A percentile compares a stretch with the other conserved stretches of the same genome.
Evolutionary conservation across 2,329 filamentous ascomycete genomes (phyloP).

Genomic region (Xylariaceae sp.): DNA sequence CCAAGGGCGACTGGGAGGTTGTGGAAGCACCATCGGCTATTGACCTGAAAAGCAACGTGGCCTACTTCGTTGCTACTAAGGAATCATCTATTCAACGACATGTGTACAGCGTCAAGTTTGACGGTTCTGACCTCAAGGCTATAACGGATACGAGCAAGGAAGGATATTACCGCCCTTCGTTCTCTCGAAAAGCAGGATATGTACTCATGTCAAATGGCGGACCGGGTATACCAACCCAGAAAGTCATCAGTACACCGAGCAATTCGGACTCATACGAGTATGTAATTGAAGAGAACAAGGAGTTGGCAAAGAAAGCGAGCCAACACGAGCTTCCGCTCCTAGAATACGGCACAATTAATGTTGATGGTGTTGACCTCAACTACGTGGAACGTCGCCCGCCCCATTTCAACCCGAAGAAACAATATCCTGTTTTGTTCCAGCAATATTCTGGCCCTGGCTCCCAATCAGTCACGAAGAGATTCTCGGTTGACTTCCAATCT

Average conservation of each 20-base stretch:
- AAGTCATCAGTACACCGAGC: constrained; percentile 79
- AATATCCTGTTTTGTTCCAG: constrained; percentile 92
- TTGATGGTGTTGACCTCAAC: constrained; percentile 71
- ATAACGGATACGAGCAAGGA: constrained; percentile 72
- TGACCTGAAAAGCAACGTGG: constrained; percentile 78
- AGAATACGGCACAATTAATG: constrained; percentile 78
- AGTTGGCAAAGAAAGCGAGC: constrained; percentile 65
- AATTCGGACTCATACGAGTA: constrained; percentile 63
- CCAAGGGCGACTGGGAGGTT: constrained; percentile 89
- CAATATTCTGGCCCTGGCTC: constrained; percentile 95
- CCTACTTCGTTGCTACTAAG: constrained; percentile 88
- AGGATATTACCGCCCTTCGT: constrained; percentile 79
- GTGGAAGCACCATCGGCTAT: constrained; percentile 79
- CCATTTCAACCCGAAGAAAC: constrained; percentile 78
- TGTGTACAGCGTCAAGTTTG: constrained; percentile 83
- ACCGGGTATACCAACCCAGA: constrained; percentile 86
- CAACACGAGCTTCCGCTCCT: constrained; percentile 79
- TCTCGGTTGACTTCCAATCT: constrained; percentile 83
- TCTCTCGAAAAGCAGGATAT: constrained; percentile 79
- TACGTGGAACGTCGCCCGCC: constrained; percentile 84
- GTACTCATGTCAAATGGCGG: constrained; percentile 81
- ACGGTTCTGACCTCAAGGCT: constrained; percentile 69
- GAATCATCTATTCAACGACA: constrained; percentile 87
- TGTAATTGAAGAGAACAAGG: constrained; percentile 74
- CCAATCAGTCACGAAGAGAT: constrained; percentile 78